Conservation (phyloP, 352 stramenopile species). For the Phytophthora colocasiae region DNA sequence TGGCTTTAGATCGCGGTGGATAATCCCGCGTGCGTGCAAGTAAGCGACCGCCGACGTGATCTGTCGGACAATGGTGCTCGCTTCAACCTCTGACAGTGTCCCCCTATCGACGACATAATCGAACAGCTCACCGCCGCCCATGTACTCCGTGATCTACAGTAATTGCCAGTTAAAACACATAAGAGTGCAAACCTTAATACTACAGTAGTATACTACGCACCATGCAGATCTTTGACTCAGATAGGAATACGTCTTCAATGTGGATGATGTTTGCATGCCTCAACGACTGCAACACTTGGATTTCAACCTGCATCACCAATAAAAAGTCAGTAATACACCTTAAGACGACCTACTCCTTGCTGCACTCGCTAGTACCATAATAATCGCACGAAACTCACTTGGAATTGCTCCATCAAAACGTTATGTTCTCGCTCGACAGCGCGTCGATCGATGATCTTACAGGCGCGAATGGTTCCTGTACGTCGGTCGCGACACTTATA, state of each 20-base stretch:
- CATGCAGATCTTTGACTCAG: conserved; percentile 88
- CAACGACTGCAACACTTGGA: conserved; percentile 91
- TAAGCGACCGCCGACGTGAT: conserved; percentile 92
- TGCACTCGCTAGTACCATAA: not conserved
- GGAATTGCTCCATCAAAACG: conserved; percentile 88
- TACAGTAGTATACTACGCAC: conserved; percentile 32
- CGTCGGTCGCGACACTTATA: conserved; percentile 81
- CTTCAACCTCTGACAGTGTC: conserved; percentile 89
- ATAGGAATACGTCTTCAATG: conserved; percentile 89
- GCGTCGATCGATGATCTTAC: conserved; percentile 91
- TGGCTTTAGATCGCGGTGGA: conserved; percentile 92
- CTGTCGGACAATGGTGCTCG: conserved; percentile 87
- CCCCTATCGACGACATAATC: conserved; percentile 93
- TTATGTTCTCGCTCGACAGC: conserved; percentile 76
- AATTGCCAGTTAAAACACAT: conserved; percentile 1
- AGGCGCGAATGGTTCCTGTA: conserved; percentile 63
- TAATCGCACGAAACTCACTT: conserved; percentile 48
- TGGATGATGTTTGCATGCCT: conserved; percentile 92
- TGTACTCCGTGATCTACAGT: conserved; percentile 86
- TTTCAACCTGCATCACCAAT: conserved; percentile 64
- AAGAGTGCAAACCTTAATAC: not conserved
- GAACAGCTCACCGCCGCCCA: conserved; percentile 90
- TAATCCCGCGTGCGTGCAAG: conserved; percentile 88
- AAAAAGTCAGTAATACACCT: conserved; percentile 7
- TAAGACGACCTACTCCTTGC: not conserved